These are phyloP conservation scores for Vanrija sp. DNA, from an alignment of 1,284 basidiomycete genomes.

Conservation along the genomic window DNA sequence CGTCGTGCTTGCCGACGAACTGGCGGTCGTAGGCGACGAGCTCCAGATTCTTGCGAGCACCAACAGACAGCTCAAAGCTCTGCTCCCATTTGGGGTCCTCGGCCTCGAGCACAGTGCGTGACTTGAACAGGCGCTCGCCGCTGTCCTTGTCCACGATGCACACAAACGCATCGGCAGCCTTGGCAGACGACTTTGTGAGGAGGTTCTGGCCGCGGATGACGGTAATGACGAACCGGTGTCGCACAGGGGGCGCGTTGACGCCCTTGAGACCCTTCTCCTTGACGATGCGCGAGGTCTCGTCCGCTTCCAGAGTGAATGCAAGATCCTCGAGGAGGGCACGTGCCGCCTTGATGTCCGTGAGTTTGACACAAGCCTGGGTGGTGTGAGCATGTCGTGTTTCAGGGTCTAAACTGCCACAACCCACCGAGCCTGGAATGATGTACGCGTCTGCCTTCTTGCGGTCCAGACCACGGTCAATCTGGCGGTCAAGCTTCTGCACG, in stretches of 20 bases:
- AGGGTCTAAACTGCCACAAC: not conserved
- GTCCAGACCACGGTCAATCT: conserved; percentile 15
- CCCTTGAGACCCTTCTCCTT: conserved; percentile 23
- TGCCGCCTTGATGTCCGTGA: conserved; percentile 45
- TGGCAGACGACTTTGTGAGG: conserved; percentile 26
- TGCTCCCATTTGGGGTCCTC: conserved; percentile 48
- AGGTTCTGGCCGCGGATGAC: conserved; percentile 41
- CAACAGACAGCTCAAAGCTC: conserved; percentile 38
- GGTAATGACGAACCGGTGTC: conserved; percentile 37
- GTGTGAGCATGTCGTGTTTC: not conserved
- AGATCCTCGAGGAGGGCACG: conserved; percentile 41
- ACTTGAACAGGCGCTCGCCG: conserved; percentile 42
- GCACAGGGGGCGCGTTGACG: not conserved
- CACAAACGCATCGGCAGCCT: conserved; percentile 44
- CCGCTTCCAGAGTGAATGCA: conserved; percentile 38
- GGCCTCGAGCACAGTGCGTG: conserved; percentile 39
- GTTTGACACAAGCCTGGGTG: conserved; percentile 42
- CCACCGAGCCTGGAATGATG: conserved; percentile 16
- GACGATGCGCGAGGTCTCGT: conserved; percentile 39
- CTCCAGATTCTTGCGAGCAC: conserved; percentile 32
- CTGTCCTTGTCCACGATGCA: conserved; percentile 31
- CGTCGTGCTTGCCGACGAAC: conserved; percentile 47
- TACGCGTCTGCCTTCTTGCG: conserved; percentile 2
- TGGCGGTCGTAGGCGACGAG: conserved; percentile 39
- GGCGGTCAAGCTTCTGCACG: conserved; percentile 40